Percentiles rank a stretch among this genome's conserved stretches.
phyloP scores from a whole-genome alignment of 768 basidiomycete genomes.

The Multifurca ochricompacta region DNA sequence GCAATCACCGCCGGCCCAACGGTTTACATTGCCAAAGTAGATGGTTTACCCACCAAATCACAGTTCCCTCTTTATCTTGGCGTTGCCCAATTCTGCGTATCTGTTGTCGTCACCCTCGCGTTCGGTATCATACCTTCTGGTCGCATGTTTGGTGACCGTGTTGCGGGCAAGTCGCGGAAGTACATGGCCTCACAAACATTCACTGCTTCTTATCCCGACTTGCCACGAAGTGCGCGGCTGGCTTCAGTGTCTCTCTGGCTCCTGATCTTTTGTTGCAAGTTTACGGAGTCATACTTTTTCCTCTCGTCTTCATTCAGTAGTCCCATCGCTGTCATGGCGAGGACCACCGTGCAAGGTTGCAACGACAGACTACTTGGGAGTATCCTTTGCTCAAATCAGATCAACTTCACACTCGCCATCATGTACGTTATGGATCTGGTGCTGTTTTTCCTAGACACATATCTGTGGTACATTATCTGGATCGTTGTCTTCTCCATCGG shows the following conservation, averaged over 20 bases:
- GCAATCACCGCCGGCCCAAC: conserved; percentile 91
- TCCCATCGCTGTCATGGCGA: conserved; percentile 94
- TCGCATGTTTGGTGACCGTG: conserved; percentile 97
- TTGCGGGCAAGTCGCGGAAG: conserved; percentile 94
- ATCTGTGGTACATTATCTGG: conserved; percentile 99
- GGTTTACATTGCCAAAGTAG: conserved; percentile 83
- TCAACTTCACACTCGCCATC: conserved; percentile 89
- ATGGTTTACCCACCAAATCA: conserved; percentile 48
- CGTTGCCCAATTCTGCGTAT: conserved; percentile 91
- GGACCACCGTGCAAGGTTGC: conserved; percentile 89
- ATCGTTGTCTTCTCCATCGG: conserved; percentile 89
- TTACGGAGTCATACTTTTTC: conserved; percentile 97
- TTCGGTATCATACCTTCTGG: conserved; percentile 93
- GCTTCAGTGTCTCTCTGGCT: conserved; percentile 87
- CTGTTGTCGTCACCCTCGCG: conserved; percentile 69
- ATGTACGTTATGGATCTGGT: conserved; percentile 99
- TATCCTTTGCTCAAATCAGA: conserved; percentile 82
- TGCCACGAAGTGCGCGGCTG: conserved; percentile 61
- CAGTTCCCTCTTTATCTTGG: conserved; percentile 84
- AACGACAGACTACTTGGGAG: conserved; percentile 75
- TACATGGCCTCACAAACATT: conserved; percentile 99
- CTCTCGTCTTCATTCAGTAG: conserved; percentile 93
- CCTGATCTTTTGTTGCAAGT: conserved; percentile 94
- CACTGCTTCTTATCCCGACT: conserved; percentile 90
- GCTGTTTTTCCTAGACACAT: conserved; percentile 99